A percentile compares a stretch with the other conserved stretches of the same genome.
Evolutionary conservation across 2,329 filamentous ascomycete genomes (phyloP).

Genomic region (Emergomyces pasteurianus): DNA sequence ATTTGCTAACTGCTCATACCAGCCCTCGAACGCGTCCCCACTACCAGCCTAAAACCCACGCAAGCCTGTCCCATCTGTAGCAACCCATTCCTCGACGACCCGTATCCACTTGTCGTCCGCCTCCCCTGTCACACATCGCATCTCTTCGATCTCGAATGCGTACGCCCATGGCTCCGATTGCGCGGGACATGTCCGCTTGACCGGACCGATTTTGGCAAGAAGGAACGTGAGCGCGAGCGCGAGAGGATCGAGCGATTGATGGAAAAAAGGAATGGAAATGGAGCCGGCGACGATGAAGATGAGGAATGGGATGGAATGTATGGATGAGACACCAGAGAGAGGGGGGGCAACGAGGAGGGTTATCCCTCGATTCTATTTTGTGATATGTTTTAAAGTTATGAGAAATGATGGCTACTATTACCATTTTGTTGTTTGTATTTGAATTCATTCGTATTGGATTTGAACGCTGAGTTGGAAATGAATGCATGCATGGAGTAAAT

Average conservation of each 20-base stretch:
- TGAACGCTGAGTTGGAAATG: background rate
- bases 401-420: background rate
- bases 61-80: slow-evolving; percentile 50
- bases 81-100: slow-evolving; percentile 49
- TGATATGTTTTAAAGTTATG: background rate
- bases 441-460: background rate
- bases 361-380: background rate
- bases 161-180: slow-evolving; percentile 51
- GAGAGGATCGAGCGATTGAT: slow-evolving; percentile 41
- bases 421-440: background rate
- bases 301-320: slow-evolving; percentile 41
- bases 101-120: slow-evolving; percentile 51
- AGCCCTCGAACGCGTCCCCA: slow-evolving; percentile 48
- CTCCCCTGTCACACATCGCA: slow-evolving; percentile 51
- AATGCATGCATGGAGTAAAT: background rate
- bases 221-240: slow-evolving; percentile 39
- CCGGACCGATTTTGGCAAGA: slow-evolving; percentile 46
- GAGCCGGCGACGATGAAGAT: slow-evolving; percentile 26
- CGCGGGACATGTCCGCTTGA: slow-evolving; percentile 54
- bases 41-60: slow-evolving; percentile 39
- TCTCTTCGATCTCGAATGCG: slow-evolving; percentile 53
- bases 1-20: background rate
- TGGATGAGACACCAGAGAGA: slow-evolving; percentile 14
- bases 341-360: background rate
- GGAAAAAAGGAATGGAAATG: slow-evolving; percentile 26